Evolutionary conservation across 768 basidiomycete genomes (phyloP), one percentile per base, ranked within the genome.

Genomic region (Rhizopogon vesiculosus): DNA sequence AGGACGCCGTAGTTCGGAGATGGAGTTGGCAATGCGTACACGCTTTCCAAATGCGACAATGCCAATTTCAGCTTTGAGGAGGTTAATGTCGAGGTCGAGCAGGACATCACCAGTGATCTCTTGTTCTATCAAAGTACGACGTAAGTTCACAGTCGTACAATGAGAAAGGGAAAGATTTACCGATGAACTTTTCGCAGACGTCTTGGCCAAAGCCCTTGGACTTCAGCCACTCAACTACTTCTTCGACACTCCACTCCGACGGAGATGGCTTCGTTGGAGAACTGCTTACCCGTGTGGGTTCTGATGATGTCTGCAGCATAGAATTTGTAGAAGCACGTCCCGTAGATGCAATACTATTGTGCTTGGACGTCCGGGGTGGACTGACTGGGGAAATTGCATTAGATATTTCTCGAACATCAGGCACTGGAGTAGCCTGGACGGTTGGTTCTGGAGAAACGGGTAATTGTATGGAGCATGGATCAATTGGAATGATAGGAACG

Each of bases 61-160:
- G 22, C 94, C 97, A 52, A 99, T 87, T 74, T 98, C 95, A 9
- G 75, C 78, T 74, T 98, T 98, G 63, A 99, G 86, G 15, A 97
- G 78, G 64, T 87, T 89, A 53, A 87, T 83, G 59, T 98, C 93
- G 57, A 98, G 87, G 64, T 97, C 96, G 54, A 98, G 84, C 7
- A 99, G 82, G 33, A 98, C 91, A 63, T 99, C 97, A 18, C 97
- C 97, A 0, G 94, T 91, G 53, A 99, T 98, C 74, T 99, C 97
- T 84, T 99, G 94, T 73, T 98, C 96, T 94, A 67, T 42, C 18
- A 41, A 9, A 42, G 33, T 18, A 19, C 13, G 1, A 7, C 18
- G 29, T 16, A n/a, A 42, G 19, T 38, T 38, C 31, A n/a, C 3
- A 10, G 49, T 7, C 7, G 16, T 15, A 7, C 13, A n/a, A 33